Evolutionary conservation across 2,329 filamentous ascomycete genomes (phyloP).

Genomic region (Fonsecaea nubica): DNA sequence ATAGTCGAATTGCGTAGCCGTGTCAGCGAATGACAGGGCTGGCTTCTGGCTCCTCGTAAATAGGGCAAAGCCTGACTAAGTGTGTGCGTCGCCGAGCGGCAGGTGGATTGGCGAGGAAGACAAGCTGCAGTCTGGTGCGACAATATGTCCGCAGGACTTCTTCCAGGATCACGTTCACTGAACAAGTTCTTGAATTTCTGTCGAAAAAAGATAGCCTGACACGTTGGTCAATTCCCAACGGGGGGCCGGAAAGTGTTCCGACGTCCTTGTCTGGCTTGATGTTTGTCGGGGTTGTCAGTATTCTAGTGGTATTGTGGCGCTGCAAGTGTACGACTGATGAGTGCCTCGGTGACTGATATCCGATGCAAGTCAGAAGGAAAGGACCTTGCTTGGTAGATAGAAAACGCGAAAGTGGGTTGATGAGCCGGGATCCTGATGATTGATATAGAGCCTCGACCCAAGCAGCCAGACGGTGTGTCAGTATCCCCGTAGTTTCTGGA

Average conservation of each 20-base stretch:
- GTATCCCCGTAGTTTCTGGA: background rate
- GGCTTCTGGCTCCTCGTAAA: constrained; percentile 1
- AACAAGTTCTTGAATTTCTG: background rate
- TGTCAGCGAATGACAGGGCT: constrained; percentile 24
- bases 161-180: background rate
- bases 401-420: constrained; percentile 15
- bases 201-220: background rate
- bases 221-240: background rate
- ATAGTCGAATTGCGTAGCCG: constrained; percentile 22
- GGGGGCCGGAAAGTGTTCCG: background rate
- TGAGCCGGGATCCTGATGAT: constrained; percentile 9
- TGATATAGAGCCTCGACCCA: constrained; percentile 23
- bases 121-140: background rate
- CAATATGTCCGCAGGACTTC: constrained; percentile 2
- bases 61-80: constrained; percentile 21
- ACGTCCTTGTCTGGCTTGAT: background rate
- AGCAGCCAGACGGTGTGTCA: constrained; percentile 3
- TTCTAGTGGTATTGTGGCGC: background rate
- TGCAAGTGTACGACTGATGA: background rate
- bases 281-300: background rate
- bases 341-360: background rate
- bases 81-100: constrained; percentile 10
- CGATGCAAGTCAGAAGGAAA: background rate
- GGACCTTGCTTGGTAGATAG: constrained; percentile 10
- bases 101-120: constrained; percentile 11